Conservation (phyloP, 768 basidiomycete genomes). For the Mycena rosella region DNA sequence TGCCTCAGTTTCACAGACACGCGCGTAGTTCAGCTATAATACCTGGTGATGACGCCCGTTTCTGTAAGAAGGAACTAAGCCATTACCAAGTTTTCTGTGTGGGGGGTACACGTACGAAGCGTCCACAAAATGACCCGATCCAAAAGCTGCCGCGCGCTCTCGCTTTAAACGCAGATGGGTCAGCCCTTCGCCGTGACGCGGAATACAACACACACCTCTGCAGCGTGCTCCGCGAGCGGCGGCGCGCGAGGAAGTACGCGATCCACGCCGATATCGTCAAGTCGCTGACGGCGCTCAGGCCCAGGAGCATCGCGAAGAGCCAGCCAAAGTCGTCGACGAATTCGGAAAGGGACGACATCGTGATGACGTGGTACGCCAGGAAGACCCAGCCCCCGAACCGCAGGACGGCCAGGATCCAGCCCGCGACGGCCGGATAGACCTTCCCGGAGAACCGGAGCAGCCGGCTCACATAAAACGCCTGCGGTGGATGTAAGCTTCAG, state of each 20-base stretch:
- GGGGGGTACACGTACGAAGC: conserved; percentile 23
- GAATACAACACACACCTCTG: conserved; percentile 23
- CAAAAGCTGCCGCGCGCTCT: conserved; percentile 33
- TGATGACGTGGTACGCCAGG: conserved; percentile 25
- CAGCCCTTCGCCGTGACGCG: background rate
- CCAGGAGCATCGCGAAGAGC: conserved; percentile 32
- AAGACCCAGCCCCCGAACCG: conserved; percentile 37
- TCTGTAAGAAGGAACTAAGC: conserved; percentile 16
- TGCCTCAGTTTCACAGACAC: background rate
- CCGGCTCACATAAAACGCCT: conserved; percentile 36
- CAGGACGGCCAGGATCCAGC: conserved; percentile 32
- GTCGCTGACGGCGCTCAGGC: conserved; percentile 30
- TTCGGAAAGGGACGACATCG: conserved; percentile 11
- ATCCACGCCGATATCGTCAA: conserved; percentile 36
- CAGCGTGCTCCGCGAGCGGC: conserved; percentile 23
- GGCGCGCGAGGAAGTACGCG: conserved; percentile 33
- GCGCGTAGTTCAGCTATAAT: background rate
- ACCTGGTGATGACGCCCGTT: conserved; percentile 39
- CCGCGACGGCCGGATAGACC: conserved; percentile 26
- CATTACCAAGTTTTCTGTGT: background rate
- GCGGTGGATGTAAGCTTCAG: background rate
- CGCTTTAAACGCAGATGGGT: conserved; percentile 16
- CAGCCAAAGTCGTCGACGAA: conserved; percentile 34
- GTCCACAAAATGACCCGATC: conserved; percentile 38
- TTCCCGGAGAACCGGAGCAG: conserved; percentile 35